Conservation (phyloP, 352 stramenopile species). For the Pythium vanterpoolii region DNA sequence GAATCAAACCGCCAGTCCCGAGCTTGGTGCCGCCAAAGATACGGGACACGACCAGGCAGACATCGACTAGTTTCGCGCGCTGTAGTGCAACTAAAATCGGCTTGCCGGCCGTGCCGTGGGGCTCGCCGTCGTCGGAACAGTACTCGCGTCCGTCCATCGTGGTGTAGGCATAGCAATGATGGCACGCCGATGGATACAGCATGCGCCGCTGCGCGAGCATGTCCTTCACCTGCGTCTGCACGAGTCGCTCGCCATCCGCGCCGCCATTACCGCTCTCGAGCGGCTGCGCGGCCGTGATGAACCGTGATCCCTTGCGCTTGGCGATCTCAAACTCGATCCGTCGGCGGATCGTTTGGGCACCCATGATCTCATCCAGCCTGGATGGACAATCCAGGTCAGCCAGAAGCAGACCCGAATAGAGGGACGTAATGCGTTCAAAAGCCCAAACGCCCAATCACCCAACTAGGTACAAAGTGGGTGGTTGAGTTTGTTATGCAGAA, state of each 20-base stretch:
- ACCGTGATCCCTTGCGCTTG: conserved; percentile 82
- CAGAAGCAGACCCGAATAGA: no score
- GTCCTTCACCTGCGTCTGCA: conserved; percentile 38
- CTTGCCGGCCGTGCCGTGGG: conserved; percentile 63
- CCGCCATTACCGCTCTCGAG: conserved; percentile 21
- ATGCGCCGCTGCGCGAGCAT: conserved; percentile 41
- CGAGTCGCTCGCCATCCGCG: conserved; percentile 17
- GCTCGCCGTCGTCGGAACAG: conserved; percentile 75
- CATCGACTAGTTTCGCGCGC: conserved; percentile 57
- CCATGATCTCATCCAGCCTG: neutral
- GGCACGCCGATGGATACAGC: conserved; percentile 52
- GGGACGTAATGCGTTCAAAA: neutral
- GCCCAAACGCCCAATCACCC: conserved; percentile 1
- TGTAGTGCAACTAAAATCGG: conserved; percentile 62
- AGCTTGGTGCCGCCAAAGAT: conserved; percentile 77
- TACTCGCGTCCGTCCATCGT: conserved; percentile 47
- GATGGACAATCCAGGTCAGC: no score
- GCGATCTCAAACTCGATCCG: conserved; percentile 68
- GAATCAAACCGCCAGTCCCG: conserved; percentile 65
- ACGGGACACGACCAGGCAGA: conserved; percentile 68
- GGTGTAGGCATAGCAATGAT: conserved; percentile 76
- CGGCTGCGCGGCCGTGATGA: conserved; percentile 67
- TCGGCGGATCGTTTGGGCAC: conserved; percentile 34
- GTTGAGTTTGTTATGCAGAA: neutral
- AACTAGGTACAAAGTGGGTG: neutral